Evolutionary conservation across 2,329 filamentous ascomycete genomes (phyloP), one percentile per base, ranked within the genome.

Genomic region (Cladosporium austrohemisphaericum): DNA sequence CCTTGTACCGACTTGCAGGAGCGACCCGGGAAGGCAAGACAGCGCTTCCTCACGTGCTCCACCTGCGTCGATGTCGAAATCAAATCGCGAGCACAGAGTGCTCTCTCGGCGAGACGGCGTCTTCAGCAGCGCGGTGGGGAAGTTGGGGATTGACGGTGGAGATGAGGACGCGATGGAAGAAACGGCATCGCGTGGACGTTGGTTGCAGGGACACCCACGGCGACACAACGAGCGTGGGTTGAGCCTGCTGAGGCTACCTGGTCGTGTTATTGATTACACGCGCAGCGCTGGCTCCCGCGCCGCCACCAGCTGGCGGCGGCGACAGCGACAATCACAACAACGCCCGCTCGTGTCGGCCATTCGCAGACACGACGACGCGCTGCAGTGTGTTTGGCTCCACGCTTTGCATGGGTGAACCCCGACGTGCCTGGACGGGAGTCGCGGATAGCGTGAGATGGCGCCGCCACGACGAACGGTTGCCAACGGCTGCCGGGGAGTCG

Each of bases 351-450:
- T 43, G 26, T 43, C 26, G n/a, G 40, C 28, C 31, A 45, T 36
- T 45, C 22, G 41, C 41, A 45, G 31, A 36, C 41, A 31, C 19
- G 23, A 37, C 32, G 25, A 38, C 43, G 43, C 43, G 43, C 43
- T 47, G 43, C 43, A 20, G 18, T 29, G 32, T 47, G 43, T 47
- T 47, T 47, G 43, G 43, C 10, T 47, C 43, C 43, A 47, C 43
- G 43, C 6, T 29, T 13, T 29, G 43, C 43, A 47, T 37, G 43
- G 43, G 23, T 47, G 32, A 47, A 23, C 43, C 43, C 36, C 32
- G 18, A 37, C 14, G n/a, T n/a, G n/a, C n/a, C n/a, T n/a, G n/a
- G n/a, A n/a, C 43, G 43, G 23, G 25, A 31, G 32, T 28, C 33
- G 32, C 32, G 43, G 43, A 26, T 47, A 47, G 43, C 43, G 43